Evolutionary conservation across 2,329 filamentous ascomycete genomes (phyloP).

Genomic region (Aurifilum marmelostoma): DNA sequence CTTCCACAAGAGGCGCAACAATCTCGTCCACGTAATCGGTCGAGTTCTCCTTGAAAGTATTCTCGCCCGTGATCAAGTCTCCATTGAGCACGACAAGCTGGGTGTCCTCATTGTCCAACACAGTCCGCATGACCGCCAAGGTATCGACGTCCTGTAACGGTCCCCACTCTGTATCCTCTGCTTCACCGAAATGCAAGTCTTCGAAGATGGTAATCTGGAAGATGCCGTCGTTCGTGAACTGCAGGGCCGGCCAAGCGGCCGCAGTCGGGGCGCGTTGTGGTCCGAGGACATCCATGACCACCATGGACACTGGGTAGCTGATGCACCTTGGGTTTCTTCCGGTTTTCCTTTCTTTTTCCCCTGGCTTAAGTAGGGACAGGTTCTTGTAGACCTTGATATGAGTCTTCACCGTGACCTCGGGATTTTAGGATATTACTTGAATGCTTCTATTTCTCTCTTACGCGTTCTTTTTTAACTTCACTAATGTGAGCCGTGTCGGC

Average conservation of each 20-base stretch:
- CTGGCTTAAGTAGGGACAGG: too few relatives aligned
- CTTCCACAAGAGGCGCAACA: conserved; percentile 48
- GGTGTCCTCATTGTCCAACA: conserved; percentile 48
- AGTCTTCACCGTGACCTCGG: too few relatives aligned
- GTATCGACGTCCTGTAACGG: conserved; percentile 49
- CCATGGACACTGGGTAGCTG: not conserved
- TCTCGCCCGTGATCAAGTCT: conserved; percentile 60
- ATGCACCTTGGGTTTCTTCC: not conserved
- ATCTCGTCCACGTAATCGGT: conserved; percentile 50
- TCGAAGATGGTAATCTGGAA: conserved; percentile 27
- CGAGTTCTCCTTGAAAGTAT: conserved; percentile 46
- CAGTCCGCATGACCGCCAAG: conserved; percentile 47
- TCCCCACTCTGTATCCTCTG: conserved; percentile 39
- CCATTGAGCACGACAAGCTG: conserved; percentile 60
- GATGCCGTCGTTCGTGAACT: conserved; percentile 13
- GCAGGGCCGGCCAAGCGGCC: conserved; percentile 15
- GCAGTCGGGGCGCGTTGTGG: not conserved
- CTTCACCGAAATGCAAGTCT: conserved; percentile 60
- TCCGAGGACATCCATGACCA: not conserved
- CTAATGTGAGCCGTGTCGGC: not conserved
- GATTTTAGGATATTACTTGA: too few relatives aligned
- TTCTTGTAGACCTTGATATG: too few relatives aligned
- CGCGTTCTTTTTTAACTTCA: too few relatives aligned
- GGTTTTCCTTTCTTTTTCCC: too few relatives aligned
- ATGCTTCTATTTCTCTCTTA: not conserved